Conservation (phyloP, 177 flowering plant genomes). For the Tripterygium wilfordii region DNA sequence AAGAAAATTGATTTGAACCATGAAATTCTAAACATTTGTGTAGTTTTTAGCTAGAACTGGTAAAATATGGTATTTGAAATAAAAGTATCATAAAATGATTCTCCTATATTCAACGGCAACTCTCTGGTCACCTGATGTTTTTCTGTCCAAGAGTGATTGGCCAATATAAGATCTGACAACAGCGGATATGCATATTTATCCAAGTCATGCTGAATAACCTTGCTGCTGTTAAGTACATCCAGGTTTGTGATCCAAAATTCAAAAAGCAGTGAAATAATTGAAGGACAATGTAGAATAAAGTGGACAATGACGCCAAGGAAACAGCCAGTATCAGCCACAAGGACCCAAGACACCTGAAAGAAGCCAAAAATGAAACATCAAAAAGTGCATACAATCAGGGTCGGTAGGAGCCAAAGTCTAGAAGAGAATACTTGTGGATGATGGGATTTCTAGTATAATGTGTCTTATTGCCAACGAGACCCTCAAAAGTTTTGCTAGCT, state of each 20-base stretch:
- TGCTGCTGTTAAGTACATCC: slow-evolving; percentile 17
- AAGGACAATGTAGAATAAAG: slow-evolving; percentile 52
- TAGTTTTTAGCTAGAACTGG: background rate
- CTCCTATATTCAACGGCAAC: background rate
- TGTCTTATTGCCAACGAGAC: slow-evolving; percentile 16
- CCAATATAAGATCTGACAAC: slow-evolving; percentile 85
- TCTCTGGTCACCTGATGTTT: slow-evolving; percentile 48
- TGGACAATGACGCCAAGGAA: slow-evolving; percentile 47
- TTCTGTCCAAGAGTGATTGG: slow-evolving; percentile 56
- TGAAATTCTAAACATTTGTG: no score
- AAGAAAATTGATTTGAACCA: no score
- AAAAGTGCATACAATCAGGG: slow-evolving; percentile 1
- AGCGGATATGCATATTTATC: slow-evolving; percentile 50
- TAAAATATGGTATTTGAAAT: slow-evolving; percentile 1
- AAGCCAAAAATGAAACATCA: slow-evolving; percentile 13
- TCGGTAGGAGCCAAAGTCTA: slow-evolving; percentile 1
- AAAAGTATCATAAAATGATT: background rate
- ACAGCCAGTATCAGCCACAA: slow-evolving; percentile 40
- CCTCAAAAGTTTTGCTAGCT: slow-evolving; percentile 35
- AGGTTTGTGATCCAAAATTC: slow-evolving; percentile 27
- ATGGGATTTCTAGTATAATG: slow-evolving; percentile 7
- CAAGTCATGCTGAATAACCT: slow-evolving; percentile 39
- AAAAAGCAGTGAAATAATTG: slow-evolving; percentile 39
- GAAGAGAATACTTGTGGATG: slow-evolving; percentile 25
- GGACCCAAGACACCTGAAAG: slow-evolving; percentile 45